Evolutionary conservation across 495 filamentous ascomycete species (phyloP).

Genomic region (Symbiotaphrina buchneri): DNA sequence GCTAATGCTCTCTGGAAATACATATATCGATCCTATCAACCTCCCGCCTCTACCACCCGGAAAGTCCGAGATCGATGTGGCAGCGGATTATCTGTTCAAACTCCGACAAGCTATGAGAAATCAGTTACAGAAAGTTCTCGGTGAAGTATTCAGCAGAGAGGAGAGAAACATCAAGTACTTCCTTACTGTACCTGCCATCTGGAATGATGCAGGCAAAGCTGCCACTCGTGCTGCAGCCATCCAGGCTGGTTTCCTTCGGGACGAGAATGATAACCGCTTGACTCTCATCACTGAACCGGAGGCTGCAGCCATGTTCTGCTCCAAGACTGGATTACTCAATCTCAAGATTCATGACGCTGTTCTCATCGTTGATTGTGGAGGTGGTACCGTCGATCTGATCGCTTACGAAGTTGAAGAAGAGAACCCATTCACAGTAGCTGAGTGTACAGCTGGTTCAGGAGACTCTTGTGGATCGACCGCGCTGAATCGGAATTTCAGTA

Average conservation of each 20-base stretch:
- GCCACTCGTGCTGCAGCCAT: slow-evolving; percentile 49
- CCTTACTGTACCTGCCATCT: slow-evolving; percentile 51
- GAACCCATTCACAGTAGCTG: slow-evolving; percentile 49
- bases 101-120: slow-evolving; percentile 52
- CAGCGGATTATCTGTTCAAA: slow-evolving; percentile 57
- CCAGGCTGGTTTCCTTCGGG: slow-evolving; percentile 49
- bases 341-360: slow-evolving; percentile 54
- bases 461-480: slow-evolving; percentile 56
- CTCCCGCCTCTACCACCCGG: slow-evolving; percentile 50
- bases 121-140: slow-evolving; percentile 52
- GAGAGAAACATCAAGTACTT: slow-evolving; percentile 56
- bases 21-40: slow-evolving; percentile 62
- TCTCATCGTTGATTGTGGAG: slow-evolving; percentile 54
- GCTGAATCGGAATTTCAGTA: slow-evolving; percentile 53
- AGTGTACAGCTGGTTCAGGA: slow-evolving; percentile 53
- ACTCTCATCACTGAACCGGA: slow-evolving; percentile 53
- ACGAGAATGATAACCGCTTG: slow-evolving; percentile 54
- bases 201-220: slow-evolving; percentile 58
- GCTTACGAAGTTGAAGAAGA: slow-evolving; percentile 60
- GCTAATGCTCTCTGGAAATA: slow-evolving; percentile 57
- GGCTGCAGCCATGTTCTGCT: slow-evolving; percentile 50
- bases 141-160: slow-evolving; percentile 54
- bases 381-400: slow-evolving; percentile 55
- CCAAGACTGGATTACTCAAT: slow-evolving; percentile 50
- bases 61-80: slow-evolving; percentile 59